Evolutionary conservation across 345 rosid species (phyloP).

Genomic region (Bruguiera parviflora): DNA sequence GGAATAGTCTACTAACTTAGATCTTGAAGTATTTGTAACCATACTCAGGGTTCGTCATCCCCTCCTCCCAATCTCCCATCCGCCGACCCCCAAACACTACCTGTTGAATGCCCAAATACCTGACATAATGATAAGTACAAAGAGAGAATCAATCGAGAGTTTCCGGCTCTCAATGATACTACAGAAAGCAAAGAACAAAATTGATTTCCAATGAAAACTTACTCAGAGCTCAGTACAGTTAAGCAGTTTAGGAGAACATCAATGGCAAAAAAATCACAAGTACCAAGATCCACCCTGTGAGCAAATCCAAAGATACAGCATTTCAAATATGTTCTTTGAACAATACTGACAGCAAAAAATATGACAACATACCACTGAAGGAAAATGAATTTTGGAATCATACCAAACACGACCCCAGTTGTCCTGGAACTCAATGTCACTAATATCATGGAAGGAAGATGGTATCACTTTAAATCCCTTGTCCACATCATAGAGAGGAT

Average conservation of each 20-base stretch:
- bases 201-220: slow-evolving; percentile 22
- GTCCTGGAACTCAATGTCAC: slow-evolving; percentile 95
- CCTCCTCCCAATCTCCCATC: slow-evolving; percentile 96
- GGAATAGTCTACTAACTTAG: slow-evolving; percentile 17
- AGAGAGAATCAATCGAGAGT: neutral
- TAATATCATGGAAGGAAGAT: slow-evolving; percentile 87
- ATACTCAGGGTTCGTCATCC: slow-evolving; percentile 66
- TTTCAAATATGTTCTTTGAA: slow-evolving; percentile 2
- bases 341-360: slow-evolving; percentile 6
- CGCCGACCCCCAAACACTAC: slow-evolving; percentile 75
- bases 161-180: neutral
- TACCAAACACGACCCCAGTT: slow-evolving; percentile 96
- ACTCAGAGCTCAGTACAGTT: slow-evolving; percentile 89
- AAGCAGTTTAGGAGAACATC: slow-evolving; percentile 86
- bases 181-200: neutral
- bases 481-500: slow-evolving; percentile 80
- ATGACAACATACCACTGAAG: neutral
- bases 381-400: neutral
- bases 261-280: slow-evolving; percentile 68
- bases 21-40: slow-evolving; percentile 87
- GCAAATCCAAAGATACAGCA: neutral
- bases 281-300: slow-evolving; percentile 92
- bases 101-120: slow-evolving; percentile 80
- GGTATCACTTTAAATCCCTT: slow-evolving; percentile 78
- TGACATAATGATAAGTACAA: slow-evolving; percentile 22